These are phyloP conservation scores for Komagataella phaffii DNA, from an alignment of 805 yeast species.

Conservation along the genomic window DNA sequence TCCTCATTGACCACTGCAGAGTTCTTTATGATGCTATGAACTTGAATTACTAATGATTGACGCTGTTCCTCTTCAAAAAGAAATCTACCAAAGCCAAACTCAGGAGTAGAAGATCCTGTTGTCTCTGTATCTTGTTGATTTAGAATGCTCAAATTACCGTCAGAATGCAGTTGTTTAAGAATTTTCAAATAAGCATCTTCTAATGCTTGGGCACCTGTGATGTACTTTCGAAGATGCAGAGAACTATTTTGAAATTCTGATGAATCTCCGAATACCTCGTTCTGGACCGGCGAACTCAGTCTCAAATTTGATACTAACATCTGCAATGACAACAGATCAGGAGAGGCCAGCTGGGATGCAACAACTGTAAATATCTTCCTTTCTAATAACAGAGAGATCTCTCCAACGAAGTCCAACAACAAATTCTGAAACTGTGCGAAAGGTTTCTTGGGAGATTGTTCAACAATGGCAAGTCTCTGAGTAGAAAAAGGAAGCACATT, in stretches of 20 bases:
- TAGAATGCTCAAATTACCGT: conserved; percentile 36
- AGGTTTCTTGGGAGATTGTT: conserved; percentile 37
- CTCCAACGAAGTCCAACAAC: conserved; percentile 61
- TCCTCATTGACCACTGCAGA: conserved; percentile 22
- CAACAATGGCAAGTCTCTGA: conserved; percentile 26
- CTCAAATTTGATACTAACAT: conserved; percentile 39
- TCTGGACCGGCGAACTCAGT: conserved; percentile 44
- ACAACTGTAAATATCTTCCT: conserved; percentile 41
- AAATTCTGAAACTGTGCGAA: conserved; percentile 24
- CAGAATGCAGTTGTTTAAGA: conserved; percentile 50
- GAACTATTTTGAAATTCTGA: conserved; percentile 12
- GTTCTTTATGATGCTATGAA: conserved; percentile 30
- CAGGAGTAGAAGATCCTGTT: conserved; percentile 50
- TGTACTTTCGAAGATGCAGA: conserved; percentile 16
- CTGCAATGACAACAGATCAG: conserved; percentile 27
- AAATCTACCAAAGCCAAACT: conserved; percentile 75
- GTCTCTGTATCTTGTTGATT: conserved; percentile 39
- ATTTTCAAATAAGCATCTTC: conserved; percentile 73
- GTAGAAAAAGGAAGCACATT: conserved; percentile 38
- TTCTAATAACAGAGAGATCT: conserved; percentile 30
- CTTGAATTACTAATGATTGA: conserved; percentile 26
- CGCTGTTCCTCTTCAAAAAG: conserved; percentile 43
- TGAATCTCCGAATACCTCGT: conserved; percentile 42
- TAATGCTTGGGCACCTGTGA: conserved; percentile 33
- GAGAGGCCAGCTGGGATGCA: conserved; percentile 36